Evolutionary conservation across 2,329 filamentous ascomycete species (phyloP), one percentile per base, ranked within the genome.

Genomic region (Sporothrix humicola): DNA sequence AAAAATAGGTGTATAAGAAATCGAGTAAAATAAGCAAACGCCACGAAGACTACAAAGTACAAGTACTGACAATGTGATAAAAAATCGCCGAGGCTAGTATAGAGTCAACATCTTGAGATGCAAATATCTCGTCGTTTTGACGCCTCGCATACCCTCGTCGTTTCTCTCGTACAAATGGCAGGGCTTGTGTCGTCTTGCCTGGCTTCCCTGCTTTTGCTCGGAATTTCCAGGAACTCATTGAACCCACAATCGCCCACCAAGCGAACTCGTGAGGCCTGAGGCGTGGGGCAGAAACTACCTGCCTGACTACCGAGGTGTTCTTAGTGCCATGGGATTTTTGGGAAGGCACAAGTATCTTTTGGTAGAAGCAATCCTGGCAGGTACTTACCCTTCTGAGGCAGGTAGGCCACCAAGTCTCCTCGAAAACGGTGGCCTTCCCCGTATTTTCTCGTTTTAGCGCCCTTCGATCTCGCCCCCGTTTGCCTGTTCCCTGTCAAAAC

Each of bases 351-450:
- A 8, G 59, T 63, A 65, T 42, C 12, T 13, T 46, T 59, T 26
- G 17, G n/a, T 10, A 23, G 42, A 8, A 9, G 3, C 3, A 46
- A 42, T 65, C 12, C 4, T 66, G 42, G n/a, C 12, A 48, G 42
- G 61, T 48, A 65, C 61, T 44, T 63, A 9, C 59, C 20, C n/a
- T 31, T 20, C 58, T 31, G 58, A 37, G 17, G 54, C 13, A 10
- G 15, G 48, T 8, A 12, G 12, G 56, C 26, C 23, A 17, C 12
- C 56, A 15, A 6, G 12, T 15, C 6, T 26, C n/a, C 42, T 4
- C 8, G 59, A 65, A 65, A 65, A 65, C 59, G 59, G 59, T 65
- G 59, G 13, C 4, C 26, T 69, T 69, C 50, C 66, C 66, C 48
- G 31, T 69, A 44, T 52, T 69, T 56, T 56, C 15, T 48, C 9